Evolutionary conservation across 495 filamentous ascomycete genomes (phyloP).

Genomic region (Elaphomyces granulatus): DNA sequence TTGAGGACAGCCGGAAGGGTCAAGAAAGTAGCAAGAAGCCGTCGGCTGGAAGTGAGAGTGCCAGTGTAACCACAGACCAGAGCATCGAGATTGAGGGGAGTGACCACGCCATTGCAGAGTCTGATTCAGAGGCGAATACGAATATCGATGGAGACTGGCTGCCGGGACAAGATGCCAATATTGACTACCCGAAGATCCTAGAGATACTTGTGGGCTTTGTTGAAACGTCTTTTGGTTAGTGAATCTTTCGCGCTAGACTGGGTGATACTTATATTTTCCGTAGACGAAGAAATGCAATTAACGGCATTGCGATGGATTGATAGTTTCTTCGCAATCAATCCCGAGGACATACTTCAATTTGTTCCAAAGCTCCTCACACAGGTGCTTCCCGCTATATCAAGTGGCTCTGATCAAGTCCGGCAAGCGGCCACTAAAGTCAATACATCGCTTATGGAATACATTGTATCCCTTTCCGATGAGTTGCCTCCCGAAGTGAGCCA

Average conservation of each 20-base stretch:
- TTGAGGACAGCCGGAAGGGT: constrained; percentile 68
- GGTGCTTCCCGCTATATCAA: constrained; percentile 88
- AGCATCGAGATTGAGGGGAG: constrained; percentile 28
- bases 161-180: constrained; percentile 90
- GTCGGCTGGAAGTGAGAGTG: constrained; percentile 49
- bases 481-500: constrained; percentile 23
- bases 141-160: constrained; percentile 82
- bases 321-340: constrained; percentile 90
- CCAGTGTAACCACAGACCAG: constrained; percentile 40
- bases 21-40: constrained; percentile 51
- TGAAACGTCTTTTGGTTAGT: constrained; percentile 62
- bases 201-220: constrained; percentile 87
- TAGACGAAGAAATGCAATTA: constrained; percentile 78
- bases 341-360: constrained; percentile 93
- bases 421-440: constrained; percentile 83
- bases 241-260: not conserved
- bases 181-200: constrained; percentile 82
- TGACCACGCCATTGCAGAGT: constrained; percentile 39
- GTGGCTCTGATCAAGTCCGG: constrained; percentile 74
- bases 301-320: constrained; percentile 93
- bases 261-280: constrained; percentile 1
- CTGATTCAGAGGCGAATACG: constrained; percentile 44
- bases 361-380: constrained; percentile 83
- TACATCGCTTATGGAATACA: constrained; percentile 76
- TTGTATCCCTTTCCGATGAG: constrained; percentile 80